phyloP scores from a whole-genome alignment of 495 filamentous ascomycete genomes.

The Podospora appendiculata region DNA sequence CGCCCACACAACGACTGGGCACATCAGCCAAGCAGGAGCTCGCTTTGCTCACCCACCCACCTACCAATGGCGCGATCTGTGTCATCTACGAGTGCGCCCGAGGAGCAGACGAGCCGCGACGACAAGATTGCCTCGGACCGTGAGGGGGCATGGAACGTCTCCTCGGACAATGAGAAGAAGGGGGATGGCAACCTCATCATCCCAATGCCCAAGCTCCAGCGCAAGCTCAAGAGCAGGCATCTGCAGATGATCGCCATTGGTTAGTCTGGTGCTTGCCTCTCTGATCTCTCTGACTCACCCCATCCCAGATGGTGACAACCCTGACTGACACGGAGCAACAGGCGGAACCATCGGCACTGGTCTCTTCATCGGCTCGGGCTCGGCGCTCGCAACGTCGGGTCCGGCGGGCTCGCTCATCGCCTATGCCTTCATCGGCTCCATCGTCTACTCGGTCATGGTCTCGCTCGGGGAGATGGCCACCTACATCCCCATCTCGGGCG shows the following conservation, averaged over 20 bases:
- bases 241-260: conserved; percentile 7
- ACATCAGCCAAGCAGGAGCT: too few relatives aligned
- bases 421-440: conserved; percentile 59
- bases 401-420: conserved; percentile 62
- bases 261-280: neutral
- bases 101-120: too few relatives aligned
- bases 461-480: conserved; percentile 64
- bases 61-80: too few relatives aligned
- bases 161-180: neutral
- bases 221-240: conserved; percentile 1
- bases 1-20: too few relatives aligned
- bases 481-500: conserved; percentile 65
- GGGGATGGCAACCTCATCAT: neutral
- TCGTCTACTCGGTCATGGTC: conserved; percentile 54
- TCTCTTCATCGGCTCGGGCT: conserved; percentile 64
- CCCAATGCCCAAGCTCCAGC: conserved; percentile 1
- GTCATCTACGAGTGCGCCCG: too few relatives aligned
- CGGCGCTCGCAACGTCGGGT: conserved; percentile 52
- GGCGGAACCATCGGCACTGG: conserved; percentile 73
- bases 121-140: neutral
- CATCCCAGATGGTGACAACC: neutral
- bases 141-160: neutral
- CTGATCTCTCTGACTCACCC: neutral
- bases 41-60: too few relatives aligned
- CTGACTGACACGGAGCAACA: neutral